Percentiles rank a stretch among this genome's conserved stretches.
phyloP scores from a whole-genome alignment of 2,329 filamentous ascomycete species.

The Malbranchea zuffiana region DNA sequence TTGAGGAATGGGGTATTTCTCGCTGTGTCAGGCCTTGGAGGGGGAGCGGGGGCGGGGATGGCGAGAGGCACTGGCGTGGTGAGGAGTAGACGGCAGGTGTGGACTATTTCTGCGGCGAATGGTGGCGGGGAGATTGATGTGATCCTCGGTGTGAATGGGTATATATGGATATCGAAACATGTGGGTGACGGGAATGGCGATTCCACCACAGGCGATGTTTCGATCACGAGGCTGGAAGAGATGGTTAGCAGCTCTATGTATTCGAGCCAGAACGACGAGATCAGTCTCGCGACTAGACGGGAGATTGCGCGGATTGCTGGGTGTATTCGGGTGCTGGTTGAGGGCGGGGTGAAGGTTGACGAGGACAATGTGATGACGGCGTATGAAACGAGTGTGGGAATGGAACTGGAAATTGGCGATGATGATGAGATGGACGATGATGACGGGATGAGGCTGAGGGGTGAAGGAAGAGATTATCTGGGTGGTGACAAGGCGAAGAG shows the following conservation, averaged over 20 bases:
- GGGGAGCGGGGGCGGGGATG: slow-evolving; percentile 57
- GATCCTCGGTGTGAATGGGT: slow-evolving; percentile 88
- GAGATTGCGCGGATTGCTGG: slow-evolving; percentile 80
- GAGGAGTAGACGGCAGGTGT: slow-evolving; percentile 71
- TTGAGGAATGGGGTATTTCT: slow-evolving; percentile 86
- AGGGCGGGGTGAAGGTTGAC: slow-evolving; percentile 73
- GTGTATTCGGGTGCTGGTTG: slow-evolving; percentile 71
- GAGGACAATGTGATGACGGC: slow-evolving; percentile 76
- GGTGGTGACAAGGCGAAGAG: slow-evolving; percentile 31
- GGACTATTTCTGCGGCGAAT: slow-evolving; percentile 52
- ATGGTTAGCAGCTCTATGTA: slow-evolving; percentile 76
- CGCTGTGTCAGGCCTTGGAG: slow-evolving; percentile 67
- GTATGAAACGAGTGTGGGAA: slow-evolving; percentile 70
- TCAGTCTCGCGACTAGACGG: slow-evolving; percentile 62
- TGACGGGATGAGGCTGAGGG: slow-evolving; percentile 19
- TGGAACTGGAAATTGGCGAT: slow-evolving; percentile 39
- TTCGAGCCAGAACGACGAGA: slow-evolving; percentile 85
- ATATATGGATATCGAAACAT: slow-evolving; percentile 89
- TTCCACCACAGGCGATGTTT: slow-evolving; percentile 37
- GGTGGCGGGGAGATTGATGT: slow-evolving; percentile 59
- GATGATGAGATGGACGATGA: slow-evolving; percentile 29
- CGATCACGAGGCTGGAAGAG: slow-evolving; percentile 81
- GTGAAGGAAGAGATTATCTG: slow-evolving; percentile 33
- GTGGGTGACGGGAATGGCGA: slow-evolving; percentile 44
- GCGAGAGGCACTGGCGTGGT: slow-evolving; percentile 70